Conservation (phyloP, 83 land plant species). For the Picea abies region DNA sequence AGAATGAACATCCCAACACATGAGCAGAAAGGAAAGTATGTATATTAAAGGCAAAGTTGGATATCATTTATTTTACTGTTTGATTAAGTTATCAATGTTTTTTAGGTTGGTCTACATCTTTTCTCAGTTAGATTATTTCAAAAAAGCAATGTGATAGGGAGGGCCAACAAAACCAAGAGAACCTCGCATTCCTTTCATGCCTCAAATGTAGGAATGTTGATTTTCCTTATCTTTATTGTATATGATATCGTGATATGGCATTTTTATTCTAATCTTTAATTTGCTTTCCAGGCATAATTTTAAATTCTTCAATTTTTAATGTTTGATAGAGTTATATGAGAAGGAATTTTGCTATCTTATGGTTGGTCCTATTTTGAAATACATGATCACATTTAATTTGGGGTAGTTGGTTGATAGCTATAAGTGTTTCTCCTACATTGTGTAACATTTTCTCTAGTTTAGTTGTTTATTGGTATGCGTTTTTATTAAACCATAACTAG, state of each 20-base stretch:
- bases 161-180: conserved; percentile 90
- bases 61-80: background rate
- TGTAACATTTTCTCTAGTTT: no score
- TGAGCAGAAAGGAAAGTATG: conserved; percentile 96
- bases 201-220: conserved; percentile 69
- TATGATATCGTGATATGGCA: background rate
- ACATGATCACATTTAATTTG: background rate
- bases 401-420: background rate
- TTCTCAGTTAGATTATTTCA: conserved; percentile 98
- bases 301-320: conserved; percentile 89
- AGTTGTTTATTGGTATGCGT: no score
- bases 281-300: conserved; percentile 79
- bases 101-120: conserved; percentile 44
- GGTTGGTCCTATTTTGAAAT: conserved; percentile 43
- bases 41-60: background rate
- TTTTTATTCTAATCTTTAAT: background rate
- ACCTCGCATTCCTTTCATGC: conserved; percentile 99
- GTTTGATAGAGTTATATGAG: conserved; percentile 90
- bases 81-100: background rate
- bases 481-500: no score
- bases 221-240: background rate
- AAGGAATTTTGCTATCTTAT: conserved; percentile 92
- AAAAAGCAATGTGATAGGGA: conserved; percentile 98
- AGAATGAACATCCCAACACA: conserved; percentile 97
- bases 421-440: no score